Base-by-base conservation (phyloP, 2,329 filamentous ascomycete species). In the Fonsecaea erecta region DNA sequence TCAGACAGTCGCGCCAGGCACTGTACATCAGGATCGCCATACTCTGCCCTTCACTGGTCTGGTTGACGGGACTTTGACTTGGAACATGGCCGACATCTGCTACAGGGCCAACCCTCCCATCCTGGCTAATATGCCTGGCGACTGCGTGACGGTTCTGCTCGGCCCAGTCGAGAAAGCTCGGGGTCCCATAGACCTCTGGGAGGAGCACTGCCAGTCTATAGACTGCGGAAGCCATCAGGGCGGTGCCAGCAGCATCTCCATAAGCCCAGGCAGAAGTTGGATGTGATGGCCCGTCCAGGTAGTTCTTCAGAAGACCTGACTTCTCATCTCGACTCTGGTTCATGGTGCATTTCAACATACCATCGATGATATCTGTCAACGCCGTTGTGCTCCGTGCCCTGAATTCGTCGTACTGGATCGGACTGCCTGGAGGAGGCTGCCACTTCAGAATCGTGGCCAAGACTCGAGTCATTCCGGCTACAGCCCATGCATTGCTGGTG, bases 171-270 rank as follows among this genome's bases (percentile, higher is more conserved):
- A 77, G 72, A 63, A 82, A 81, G 28, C 55, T 61, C 14, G 58
- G 40, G 0, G 62, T 16, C 1, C 72, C 74, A 66, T 82, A 83
- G 2, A 67, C 67, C 2, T 63, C 66, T 1, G 80, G 77, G n/a
- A 75, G 74, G 18, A 82, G 64, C 1, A 77, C 71, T n/a, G 78
- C 78, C 74, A 83, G 76, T 3, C 82, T 77, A 68, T 83, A 83
- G 12, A 75, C 76, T 1, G 77, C 77, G 18, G 81, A 77, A 24
- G 80, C 74, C 21, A 84, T 68, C 24, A 84, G 68, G 3, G 80
- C 75, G 3, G 81, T 85, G 12, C 82, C 82, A 11, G 81, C 78
- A 4, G 80, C 78, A 70, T 85, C 82, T 1, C 78, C 80, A 70
- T 79, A 82, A 78, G 79, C 82, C 7, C 62, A 73, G 14, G 72